These are phyloP conservation scores for Neurospora sp. DNA, from an alignment of 2,329 filamentous ascomycete genomes.

Conservation along the genomic window DNA sequence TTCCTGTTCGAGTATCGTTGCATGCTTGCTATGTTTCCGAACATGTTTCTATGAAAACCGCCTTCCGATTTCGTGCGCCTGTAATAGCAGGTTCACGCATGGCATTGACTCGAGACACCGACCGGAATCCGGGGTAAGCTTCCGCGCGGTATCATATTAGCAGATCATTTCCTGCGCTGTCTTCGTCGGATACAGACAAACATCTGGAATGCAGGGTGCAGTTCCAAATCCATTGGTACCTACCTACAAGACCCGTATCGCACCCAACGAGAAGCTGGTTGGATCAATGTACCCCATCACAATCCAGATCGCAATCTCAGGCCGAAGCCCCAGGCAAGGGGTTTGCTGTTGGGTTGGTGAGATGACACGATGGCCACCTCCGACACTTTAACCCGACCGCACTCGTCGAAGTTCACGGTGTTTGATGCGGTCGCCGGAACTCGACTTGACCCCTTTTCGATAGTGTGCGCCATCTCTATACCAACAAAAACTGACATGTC, in stretches of 20 bases:
- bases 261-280: background rate
- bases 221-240: background rate
- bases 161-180: background rate
- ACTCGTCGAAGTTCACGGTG: background rate
- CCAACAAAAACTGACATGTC: background rate
- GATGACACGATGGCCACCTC: background rate
- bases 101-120: background rate
- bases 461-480: background rate
- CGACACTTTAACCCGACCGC: background rate
- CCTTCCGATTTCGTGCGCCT: background rate
- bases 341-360: background rate
- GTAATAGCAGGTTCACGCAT: background rate
- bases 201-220: background rate
- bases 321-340: background rate
- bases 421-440: too few relatives aligned
- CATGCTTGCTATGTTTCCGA: background rate
- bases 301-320: background rate
- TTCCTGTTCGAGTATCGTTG: background rate
- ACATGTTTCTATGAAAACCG: background rate
- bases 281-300: background rate
- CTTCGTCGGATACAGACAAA: background rate
- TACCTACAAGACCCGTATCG: too few relatives aligned
- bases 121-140: background rate
- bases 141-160: background rate
- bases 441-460: too few relatives aligned